phyloP scores from a whole-genome alignment of 345 rosid genomes.

The Salix viminalis region DNA sequence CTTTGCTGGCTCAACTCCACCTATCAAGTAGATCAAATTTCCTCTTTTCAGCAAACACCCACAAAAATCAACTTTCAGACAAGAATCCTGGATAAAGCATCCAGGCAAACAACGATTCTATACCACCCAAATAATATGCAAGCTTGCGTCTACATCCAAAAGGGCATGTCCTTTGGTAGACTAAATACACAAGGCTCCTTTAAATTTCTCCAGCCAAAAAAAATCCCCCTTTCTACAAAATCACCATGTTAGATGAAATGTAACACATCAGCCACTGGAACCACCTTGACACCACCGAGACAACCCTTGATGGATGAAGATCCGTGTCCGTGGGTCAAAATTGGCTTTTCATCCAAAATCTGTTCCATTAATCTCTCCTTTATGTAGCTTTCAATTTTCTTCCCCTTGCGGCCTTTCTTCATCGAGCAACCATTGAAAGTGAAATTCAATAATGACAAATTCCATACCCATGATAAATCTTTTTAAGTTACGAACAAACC shows the following conservation, averaged over 20 bases:
- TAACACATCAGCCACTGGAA: not conserved
- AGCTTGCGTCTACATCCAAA: not conserved
- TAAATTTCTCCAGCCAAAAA: not conserved
- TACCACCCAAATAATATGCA: not conserved
- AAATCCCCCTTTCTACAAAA: no score
- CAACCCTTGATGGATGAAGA: not conserved
- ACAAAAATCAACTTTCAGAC: not conserved
- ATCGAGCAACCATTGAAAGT: not conserved
- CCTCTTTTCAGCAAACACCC: not conserved
- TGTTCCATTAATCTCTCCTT: not conserved
- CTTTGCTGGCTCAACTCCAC: conserved; percentile 5
- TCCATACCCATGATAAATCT: not conserved
- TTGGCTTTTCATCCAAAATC: not conserved
- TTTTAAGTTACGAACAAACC: not conserved
- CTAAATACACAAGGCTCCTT: not conserved
- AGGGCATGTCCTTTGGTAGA: not conserved
- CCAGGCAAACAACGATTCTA: not conserved
- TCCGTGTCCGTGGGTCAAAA: not conserved
- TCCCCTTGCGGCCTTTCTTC: not conserved
- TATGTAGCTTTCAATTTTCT: not conserved
- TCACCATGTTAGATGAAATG: not conserved
- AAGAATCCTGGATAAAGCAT: not conserved
- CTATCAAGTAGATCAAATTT: not conserved
- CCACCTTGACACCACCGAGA: not conserved
- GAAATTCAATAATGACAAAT: conserved; percentile 2